phyloP scores from a whole-genome alignment of 2,329 filamentous ascomycete genomes.

The Alternaria hordeiaustralica region DNA sequence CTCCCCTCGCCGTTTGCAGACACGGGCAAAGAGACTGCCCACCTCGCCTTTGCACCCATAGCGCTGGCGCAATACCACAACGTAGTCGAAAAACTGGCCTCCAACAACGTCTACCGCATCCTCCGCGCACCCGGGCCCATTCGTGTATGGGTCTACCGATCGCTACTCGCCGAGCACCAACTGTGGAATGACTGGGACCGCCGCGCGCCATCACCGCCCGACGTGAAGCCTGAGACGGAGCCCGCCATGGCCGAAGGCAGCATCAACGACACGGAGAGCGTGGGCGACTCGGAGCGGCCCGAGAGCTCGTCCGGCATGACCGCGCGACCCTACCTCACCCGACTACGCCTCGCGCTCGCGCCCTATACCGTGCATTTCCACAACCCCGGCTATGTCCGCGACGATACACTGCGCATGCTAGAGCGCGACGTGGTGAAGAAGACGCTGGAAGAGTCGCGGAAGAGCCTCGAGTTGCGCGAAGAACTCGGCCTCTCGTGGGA shows the following conservation, averaged over 20 bases:
- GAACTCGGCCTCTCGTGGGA: conserved; percentile 63
- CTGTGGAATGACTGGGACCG: conserved; percentile 31
- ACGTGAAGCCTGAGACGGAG: conserved; percentile 7
- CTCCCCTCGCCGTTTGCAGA: conserved; percentile 7
- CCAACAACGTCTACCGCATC: conserved; percentile 33
- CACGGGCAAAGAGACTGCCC: conserved; percentile 2
- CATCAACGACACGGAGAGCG: conserved; percentile 17
- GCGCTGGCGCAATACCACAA: conserved; percentile 35
- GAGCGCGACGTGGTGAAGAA: conserved; percentile 63
- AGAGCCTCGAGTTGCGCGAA: conserved; percentile 62
- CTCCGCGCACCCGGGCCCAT: conserved; percentile 35
- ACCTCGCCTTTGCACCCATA: conserved; percentile 28
- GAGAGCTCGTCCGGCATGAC: conserved; percentile 16
- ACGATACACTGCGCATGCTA: conserved; percentile 64
- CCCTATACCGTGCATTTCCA: conserved; percentile 66
- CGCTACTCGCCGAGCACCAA: conserved; percentile 27
- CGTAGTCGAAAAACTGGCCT: conserved; percentile 28
- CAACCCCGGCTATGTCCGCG: conserved; percentile 65
- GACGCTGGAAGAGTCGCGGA: conserved; percentile 64
- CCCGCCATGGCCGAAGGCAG: conserved; percentile 11
- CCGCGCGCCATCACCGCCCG: not conserved
- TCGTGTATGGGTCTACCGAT: conserved; percentile 35
- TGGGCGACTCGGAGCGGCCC: conserved; percentile 18
- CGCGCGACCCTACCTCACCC: conserved; percentile 49
- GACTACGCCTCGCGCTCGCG: conserved; percentile 54